phyloP scores from a whole-genome alignment of 2,329 filamentous ascomycete genomes.

The Pseudogymnoascus verrucosus region DNA sequence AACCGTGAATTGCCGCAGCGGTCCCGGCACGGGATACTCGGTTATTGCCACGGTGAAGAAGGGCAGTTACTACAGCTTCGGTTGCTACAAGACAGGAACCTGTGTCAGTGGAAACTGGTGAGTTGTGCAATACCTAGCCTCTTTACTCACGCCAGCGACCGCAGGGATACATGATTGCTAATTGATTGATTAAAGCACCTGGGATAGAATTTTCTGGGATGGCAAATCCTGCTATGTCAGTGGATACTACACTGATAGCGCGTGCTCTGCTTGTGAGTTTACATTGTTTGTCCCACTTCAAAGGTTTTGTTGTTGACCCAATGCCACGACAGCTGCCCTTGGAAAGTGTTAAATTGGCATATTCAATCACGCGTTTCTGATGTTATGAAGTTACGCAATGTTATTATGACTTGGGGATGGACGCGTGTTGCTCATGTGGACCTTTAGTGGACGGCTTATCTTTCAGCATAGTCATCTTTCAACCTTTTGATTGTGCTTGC shows the following conservation, averaged over 20 bases:
- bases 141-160: not conserved
- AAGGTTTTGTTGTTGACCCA: not conserved
- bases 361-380: not conserved
- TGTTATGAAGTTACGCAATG: not conserved
- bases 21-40: not conserved
- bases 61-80: not conserved
- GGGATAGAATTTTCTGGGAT: not conserved
- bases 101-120: not conserved
- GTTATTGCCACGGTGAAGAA: not conserved
- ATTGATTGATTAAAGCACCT: not conserved
- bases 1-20: not conserved
- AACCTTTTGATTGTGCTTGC: not conserved
- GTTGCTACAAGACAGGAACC: not conserved
- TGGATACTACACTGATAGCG: not conserved
- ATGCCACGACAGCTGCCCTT: not conserved
- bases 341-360: not conserved
- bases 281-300: not conserved
- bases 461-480: not conserved
- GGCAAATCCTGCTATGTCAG: not conserved
- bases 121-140: not conserved
- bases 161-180: not conserved
- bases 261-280: not conserved
- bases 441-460: not conserved
- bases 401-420: not conserved
- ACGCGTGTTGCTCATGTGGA: not conserved